phyloP scores from a whole-genome alignment of 768 basidiomycete genomes.

The Amanita rimosa region DNA sequence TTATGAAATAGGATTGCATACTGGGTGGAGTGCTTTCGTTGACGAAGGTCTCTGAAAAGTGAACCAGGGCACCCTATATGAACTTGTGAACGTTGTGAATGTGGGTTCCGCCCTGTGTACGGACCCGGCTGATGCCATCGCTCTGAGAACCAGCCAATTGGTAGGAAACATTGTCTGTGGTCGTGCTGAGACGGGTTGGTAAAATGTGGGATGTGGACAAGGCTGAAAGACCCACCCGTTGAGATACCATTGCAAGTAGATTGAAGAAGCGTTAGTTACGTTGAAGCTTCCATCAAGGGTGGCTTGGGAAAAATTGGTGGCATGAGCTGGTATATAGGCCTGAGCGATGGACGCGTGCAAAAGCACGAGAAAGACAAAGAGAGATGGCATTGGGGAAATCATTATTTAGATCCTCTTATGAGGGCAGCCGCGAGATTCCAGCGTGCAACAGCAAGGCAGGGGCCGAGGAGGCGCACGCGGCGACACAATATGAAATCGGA shows the following conservation, averaged over 20 bases:
- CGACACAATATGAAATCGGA: background rate
- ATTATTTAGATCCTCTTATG: background rate
- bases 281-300: slow-evolving; percentile 34
- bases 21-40: slow-evolving; percentile 37
- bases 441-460: background rate
- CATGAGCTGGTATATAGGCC: slow-evolving; percentile 60
- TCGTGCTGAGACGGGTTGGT: slow-evolving; percentile 24
- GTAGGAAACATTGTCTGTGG: slow-evolving; percentile 44
- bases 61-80: slow-evolving; percentile 66
- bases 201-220: background rate
- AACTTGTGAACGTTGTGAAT: slow-evolving; percentile 5
- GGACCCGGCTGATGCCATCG: slow-evolving; percentile 43
- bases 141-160: slow-evolving; percentile 43
- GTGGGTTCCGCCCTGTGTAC: slow-evolving; percentile 1
- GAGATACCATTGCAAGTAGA: slow-evolving; percentile 51
- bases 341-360: slow-evolving; percentile 12
- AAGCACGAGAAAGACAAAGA: slow-evolving; percentile 7
- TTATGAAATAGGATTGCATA: slow-evolving; percentile 14
- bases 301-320: slow-evolving; percentile 52
- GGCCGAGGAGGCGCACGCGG: background rate
- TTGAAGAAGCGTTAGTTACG: slow-evolving; percentile 42
- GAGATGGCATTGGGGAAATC: slow-evolving; percentile 1
- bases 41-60: slow-evolving; percentile 60
- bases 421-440: background rate
- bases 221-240: slow-evolving; percentile 28